These are phyloP conservation scores for Gossypium sturtianum DNA, from an alignment of 345 rosid genomes.

Conservation along the genomic window DNA sequence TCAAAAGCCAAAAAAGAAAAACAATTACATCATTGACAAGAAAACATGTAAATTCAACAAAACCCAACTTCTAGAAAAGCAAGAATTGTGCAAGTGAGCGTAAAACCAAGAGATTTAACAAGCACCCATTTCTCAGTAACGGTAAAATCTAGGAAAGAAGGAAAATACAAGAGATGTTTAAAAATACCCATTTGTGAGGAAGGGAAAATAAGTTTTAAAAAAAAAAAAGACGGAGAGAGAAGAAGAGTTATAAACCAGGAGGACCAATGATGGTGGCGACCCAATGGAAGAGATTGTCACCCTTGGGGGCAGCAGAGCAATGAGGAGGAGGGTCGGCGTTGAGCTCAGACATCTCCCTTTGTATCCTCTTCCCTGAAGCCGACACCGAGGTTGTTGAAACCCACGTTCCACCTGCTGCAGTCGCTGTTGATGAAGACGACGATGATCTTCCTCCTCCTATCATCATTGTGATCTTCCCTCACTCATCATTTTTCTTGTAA, in stretches of 20 bases:
- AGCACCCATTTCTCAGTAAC: background rate
- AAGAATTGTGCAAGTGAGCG: background rate
- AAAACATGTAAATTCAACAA: background rate
- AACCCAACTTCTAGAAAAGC: background rate
- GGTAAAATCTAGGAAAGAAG: background rate
- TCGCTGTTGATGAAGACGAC: constrained; percentile 29
- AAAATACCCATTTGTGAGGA: background rate
- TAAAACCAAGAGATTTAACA: background rate
- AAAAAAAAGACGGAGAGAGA: background rate
- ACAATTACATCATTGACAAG: background rate
- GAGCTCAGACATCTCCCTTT: constrained; percentile 79
- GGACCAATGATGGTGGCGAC: constrained; percentile 85
- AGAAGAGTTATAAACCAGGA: constrained; percentile 30
- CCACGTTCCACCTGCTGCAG: constrained; percentile 57
- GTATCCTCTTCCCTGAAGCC: constrained; percentile 87
- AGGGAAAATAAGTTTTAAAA: background rate
- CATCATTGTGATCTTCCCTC: background rate
- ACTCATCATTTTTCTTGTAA: background rate
- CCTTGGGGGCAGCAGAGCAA: constrained; percentile 89
- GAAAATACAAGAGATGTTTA: background rate
- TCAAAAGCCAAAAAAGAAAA: background rate
- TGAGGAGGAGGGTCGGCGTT: constrained; percentile 68
- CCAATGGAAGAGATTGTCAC: constrained; percentile 93
- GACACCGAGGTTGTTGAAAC: constrained; percentile 74
- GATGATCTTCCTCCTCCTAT: constrained; percentile 23